A percentile compares a stretch with the other conserved stretches of the same genome.
Conservation (phyloP, 345 rosid genomes). For the Chamaenerion angustifolium region DNA sequence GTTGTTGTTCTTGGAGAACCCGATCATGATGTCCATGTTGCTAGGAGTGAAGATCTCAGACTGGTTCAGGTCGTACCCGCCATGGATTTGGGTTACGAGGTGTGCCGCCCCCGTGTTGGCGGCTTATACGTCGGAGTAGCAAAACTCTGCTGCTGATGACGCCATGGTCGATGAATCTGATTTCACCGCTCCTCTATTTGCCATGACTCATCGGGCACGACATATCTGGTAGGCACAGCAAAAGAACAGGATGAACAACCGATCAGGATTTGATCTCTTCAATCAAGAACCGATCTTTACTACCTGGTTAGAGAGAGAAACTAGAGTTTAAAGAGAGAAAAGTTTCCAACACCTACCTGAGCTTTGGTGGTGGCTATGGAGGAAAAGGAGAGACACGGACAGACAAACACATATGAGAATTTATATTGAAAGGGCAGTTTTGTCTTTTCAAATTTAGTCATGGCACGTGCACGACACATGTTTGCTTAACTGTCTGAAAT, state of each 20-base stretch:
- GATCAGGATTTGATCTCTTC: neutral
- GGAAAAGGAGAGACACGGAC: no score
- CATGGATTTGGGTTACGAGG: constrained; percentile 4
- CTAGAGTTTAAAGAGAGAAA: no score
- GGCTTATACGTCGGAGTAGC: constrained; percentile 46
- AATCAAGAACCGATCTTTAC: neutral
- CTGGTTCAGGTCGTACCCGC: constrained; percentile 26
- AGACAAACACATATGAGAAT: no score
- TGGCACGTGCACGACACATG: no score
- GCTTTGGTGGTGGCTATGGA: no score
- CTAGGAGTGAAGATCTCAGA: constrained; percentile 54
- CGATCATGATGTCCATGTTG: constrained; percentile 77
- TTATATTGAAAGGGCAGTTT: no score
- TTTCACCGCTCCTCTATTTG: no score
- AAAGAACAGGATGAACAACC: neutral
- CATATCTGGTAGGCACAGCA: no score
- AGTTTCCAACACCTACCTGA: no score
- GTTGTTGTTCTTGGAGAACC: constrained; percentile 43
- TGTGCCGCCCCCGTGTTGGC: constrained; percentile 21
- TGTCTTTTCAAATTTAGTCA: no score
- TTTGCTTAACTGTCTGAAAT: no score
- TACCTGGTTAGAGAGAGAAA: constrained; percentile 1
- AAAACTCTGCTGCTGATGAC: constrained; percentile 33
- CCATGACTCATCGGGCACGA: no score
- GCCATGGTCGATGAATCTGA: constrained; percentile 1